Evolutionary conservation across 73 alveolate species (phyloP).

Genomic region (Tetrahymena elliotti): DNA sequence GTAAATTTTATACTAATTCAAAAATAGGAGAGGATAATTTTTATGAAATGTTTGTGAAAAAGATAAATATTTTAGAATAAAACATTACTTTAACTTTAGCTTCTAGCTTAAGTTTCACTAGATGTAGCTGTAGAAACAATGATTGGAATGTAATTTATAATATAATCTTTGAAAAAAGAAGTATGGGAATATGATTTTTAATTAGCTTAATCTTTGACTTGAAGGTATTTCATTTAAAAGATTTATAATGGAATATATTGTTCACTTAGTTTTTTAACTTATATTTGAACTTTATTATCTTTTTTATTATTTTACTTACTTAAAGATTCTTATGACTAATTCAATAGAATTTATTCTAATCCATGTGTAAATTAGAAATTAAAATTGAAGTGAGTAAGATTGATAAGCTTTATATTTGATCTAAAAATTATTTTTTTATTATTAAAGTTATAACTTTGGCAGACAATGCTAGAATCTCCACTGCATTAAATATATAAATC

Average conservation of each 20-base stretch:
- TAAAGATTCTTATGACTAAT: neutral
- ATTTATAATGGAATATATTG: neutral
- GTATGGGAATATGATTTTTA: neutral
- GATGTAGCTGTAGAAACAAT: neutral
- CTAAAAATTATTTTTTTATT: neutral
- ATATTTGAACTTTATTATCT: neutral
- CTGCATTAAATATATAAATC: neutral
- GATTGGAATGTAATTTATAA: neutral
- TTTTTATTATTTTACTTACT: neutral
- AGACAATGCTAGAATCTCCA: neutral
- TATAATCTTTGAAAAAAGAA: neutral
- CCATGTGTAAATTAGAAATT: neutral
- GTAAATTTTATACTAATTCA: no score
- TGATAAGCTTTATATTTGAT: neutral
- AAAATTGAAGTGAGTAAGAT: neutral
- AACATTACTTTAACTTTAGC: neutral
- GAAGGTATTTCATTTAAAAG: neutral
- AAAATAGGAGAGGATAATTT: no score
- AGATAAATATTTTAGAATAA: no score
- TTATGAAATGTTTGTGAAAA: no score
- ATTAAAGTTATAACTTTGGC: neutral
- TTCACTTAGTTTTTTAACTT: neutral
- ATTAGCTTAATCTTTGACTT: neutral
- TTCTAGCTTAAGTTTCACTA: neutral
- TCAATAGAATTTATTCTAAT: neutral